These are phyloP conservation scores for Malus orientalis DNA, from an alignment of 306 rosid species.

Conservation along the genomic window DNA sequence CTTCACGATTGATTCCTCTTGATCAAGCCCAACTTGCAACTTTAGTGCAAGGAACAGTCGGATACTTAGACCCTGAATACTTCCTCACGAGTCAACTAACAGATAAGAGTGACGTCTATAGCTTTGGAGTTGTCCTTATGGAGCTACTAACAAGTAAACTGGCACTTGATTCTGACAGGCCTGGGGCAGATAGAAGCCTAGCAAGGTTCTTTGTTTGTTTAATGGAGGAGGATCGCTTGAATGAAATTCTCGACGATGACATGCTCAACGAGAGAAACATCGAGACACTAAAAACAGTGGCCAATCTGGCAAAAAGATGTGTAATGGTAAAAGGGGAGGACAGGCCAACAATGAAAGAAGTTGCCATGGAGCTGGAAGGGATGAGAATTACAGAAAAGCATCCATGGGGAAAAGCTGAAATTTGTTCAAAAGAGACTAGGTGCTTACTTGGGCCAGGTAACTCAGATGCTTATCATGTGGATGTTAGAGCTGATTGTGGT, in stretches of 20 bases:
- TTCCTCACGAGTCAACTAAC: too few relatives aligned
- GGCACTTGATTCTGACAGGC: too few relatives aligned
- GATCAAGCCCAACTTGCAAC: too few relatives aligned
- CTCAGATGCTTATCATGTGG: background rate
- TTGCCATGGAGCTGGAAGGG: conserved; percentile 3
- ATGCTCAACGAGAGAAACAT: background rate
- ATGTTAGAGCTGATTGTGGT: background rate
- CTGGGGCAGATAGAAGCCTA: too few relatives aligned
- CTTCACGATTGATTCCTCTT: too few relatives aligned
- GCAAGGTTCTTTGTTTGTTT: too few relatives aligned
- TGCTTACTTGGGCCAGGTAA: background rate
- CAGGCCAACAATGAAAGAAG: conserved; percentile 1
- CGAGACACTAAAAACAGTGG: background rate
- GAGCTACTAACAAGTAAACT: too few relatives aligned
- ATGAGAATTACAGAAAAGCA: background rate
- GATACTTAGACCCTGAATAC: too few relatives aligned
- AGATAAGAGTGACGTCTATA: too few relatives aligned
- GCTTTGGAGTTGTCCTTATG: too few relatives aligned
- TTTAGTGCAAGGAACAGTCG: too few relatives aligned
- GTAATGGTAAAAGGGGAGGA: background rate
- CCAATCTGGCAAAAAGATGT: background rate
- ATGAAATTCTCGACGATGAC: background rate
- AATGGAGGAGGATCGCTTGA: too few relatives aligned
- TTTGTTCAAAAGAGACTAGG: background rate
- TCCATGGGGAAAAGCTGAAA: background rate